Base-by-base conservation (phyloP, 2,329 filamentous ascomycete genomes). In the Dactylellina drechsleri region DNA sequence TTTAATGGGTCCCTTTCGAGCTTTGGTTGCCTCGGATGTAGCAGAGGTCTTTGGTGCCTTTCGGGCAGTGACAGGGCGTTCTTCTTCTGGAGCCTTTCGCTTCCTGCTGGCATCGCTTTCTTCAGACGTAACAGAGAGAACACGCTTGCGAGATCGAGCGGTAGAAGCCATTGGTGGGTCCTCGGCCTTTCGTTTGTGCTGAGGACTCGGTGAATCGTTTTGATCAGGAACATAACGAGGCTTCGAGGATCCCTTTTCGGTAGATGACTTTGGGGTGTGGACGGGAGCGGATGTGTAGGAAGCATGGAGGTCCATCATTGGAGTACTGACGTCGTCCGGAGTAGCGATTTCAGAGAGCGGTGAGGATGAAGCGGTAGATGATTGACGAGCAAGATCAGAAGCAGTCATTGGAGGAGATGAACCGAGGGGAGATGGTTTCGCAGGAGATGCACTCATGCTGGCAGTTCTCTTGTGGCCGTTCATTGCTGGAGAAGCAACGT, bases 371-470 rank as follows among this genome's bases (percentile, higher is more conserved):
- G 71, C 64, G 23, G 71, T 68, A 13, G 71, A 75, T 20, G 71
- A 75, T 52, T 67, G 71, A 20, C 71, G 71, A 7, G 26, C 59
- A 6, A 64, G 26, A 23, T 74, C 70, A 40, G 70, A 73, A 12
- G 62, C 59, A 31, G 64, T 79, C 31, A 79, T 76, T 12, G 78
- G 78, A 20, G 77, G 78, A 2, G 78, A 79, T 18, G 77, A 79
- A 16, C 77, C 78, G 16, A 79, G 68, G 1, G 78, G 78, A 36
- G 78, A 79, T 16, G 77, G 78, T 50, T 79, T 79, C 18, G 78
- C 71, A 12, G 78, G 78, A 7, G 78, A 79, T 54, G 78, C 78
- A 61, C 78, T 79, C 12, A 76, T 77, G 61, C 78, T 78, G 26
- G 71, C 57, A 8, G 58, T 75, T 31, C 71, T 47, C 47, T 67